These are phyloP conservation scores for Scheffersomyces amazonensis DNA, from an alignment of 805 yeast genomes.

Conservation along the genomic window DNA sequence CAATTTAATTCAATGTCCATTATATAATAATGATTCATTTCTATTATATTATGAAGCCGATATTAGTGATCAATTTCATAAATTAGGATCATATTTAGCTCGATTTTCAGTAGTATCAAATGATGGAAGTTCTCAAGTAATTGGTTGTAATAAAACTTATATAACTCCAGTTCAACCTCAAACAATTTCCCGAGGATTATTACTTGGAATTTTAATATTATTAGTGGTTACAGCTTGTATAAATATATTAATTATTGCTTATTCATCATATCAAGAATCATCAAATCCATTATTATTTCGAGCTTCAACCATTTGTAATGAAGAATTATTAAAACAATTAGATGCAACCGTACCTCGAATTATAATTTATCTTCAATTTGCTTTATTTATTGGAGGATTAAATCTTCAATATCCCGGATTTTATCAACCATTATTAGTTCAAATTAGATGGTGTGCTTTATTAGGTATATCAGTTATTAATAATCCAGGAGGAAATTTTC, in stretches of 20 bases:
- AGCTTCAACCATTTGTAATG: constrained; percentile 61
- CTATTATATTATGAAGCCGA: constrained; percentile 38
- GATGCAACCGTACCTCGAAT: constrained; percentile 52
- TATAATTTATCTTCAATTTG: constrained; percentile 55
- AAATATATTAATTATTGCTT: constrained; percentile 39
- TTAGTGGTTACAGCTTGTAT: constrained; percentile 40
- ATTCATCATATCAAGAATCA: constrained; percentile 59
- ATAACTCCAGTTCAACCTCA: constrained; percentile 45
- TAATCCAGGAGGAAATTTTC: background rate
- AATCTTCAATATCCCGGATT: constrained; percentile 60
- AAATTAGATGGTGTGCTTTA: constrained; percentile 56
- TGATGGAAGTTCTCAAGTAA: constrained; percentile 25
- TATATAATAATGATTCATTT: constrained; percentile 35
- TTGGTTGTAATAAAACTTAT: constrained; percentile 48
- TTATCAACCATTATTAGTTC: constrained; percentile 52
- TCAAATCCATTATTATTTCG: constrained; percentile 47
- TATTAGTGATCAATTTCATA: constrained; percentile 33
- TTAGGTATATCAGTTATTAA: constrained; percentile 22
- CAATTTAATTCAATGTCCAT: constrained; percentile 28
- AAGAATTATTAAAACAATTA: constrained; percentile 50
- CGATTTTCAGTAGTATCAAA: constrained; percentile 41
- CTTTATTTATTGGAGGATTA: constrained; percentile 54
- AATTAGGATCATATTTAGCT: constrained; percentile 46
- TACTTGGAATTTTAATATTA: constrained; percentile 35
- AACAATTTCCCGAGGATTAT: constrained; percentile 30